phyloP scores from a whole-genome alignment of 2,329 filamentous ascomycete genomes.

The Ophiostoma quercus region DNA sequence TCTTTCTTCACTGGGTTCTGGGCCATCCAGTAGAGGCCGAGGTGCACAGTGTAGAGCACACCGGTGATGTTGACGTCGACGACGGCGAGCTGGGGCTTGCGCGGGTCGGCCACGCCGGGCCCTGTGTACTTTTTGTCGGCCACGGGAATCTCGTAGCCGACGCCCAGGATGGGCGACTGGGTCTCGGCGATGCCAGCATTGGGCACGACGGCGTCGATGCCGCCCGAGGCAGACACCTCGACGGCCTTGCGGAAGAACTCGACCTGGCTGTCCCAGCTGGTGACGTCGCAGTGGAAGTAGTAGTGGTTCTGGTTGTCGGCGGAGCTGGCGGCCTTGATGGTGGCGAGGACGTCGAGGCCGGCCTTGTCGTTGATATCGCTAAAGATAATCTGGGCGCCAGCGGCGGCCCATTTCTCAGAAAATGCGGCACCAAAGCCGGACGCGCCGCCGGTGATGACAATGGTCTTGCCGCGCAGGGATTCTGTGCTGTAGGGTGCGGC shows the following conservation, averaged over 20 bases:
- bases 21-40: conserved; percentile 55
- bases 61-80: conserved; percentile 60
- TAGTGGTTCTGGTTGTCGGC: conserved; percentile 44
- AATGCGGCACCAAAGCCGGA: conserved; percentile 54
- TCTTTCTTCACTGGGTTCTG: conserved; percentile 44
- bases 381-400: conserved; percentile 57
- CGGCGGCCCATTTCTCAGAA: conserved; percentile 47
- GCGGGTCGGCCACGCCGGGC: conserved; percentile 29
- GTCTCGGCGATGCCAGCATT: conserved; percentile 57
- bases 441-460: conserved; percentile 60
- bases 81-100: conserved; percentile 45
- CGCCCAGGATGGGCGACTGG: conserved; percentile 29
- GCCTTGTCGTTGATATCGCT: conserved; percentile 54
- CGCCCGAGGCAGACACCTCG: conserved; percentile 48
- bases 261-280: conserved; percentile 58
- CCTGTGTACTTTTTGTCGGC: conserved; percentile 29
- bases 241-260: conserved; percentile 56
- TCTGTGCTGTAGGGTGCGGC: conserved; percentile 41
- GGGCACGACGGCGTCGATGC: conserved; percentile 58
- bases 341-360: conserved; percentile 51
- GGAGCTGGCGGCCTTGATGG: conserved; percentile 40
- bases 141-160: conserved; percentile 43
- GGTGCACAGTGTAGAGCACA: conserved; percentile 58
- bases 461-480: conserved; percentile 49
- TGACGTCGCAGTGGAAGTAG: conserved; percentile 59